These are phyloP conservation scores for Aspergillus tanneri DNA, from an alignment of 2,329 filamentous ascomycete species.

Conservation along the genomic window DNA sequence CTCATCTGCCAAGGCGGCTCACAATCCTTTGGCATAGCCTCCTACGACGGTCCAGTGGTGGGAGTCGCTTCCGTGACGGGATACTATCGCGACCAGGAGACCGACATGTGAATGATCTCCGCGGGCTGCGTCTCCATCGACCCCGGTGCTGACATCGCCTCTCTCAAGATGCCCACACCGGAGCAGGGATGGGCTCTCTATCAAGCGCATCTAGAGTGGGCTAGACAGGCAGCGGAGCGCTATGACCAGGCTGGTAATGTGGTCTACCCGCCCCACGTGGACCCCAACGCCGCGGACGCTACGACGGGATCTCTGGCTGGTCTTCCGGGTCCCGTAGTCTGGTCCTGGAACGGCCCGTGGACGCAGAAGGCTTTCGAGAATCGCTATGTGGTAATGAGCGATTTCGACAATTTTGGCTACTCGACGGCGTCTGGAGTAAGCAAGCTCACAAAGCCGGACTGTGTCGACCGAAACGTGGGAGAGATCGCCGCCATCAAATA, in stretches of 20 bases:
- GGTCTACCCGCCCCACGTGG: conserved; percentile 28
- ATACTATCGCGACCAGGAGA: conserved; percentile 31
- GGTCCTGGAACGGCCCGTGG: conserved; percentile 34
- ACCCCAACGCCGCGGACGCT: conserved; percentile 25
- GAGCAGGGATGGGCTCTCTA: conserved; percentile 31
- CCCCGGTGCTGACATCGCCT: conserved; percentile 25
- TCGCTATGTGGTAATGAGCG: conserved; percentile 33
- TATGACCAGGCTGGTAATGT: conserved; percentile 31
- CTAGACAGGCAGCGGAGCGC: conserved; percentile 25
- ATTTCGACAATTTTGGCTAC: conserved; percentile 33
- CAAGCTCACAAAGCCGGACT: conserved; percentile 30
- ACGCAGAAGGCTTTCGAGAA: conserved; percentile 32
- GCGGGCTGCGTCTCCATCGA: conserved; percentile 27
- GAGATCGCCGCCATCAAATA: no score
- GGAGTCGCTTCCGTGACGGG: conserved; percentile 27
- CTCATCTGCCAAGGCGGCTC: conserved; percentile 33
- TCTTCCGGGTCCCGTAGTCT: conserved; percentile 30
- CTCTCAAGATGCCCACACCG: conserved; percentile 28
- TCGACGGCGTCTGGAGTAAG: conserved; percentile 30
- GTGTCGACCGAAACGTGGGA: no score
- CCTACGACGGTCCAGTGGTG: conserved; percentile 23
- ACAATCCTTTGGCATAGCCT: conserved; percentile 31
- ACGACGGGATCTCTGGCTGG: conserved; percentile 25
- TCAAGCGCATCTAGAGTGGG: conserved; percentile 24
- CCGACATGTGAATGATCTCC: conserved; percentile 33